phyloP scores from a whole-genome alignment of 2,329 filamentous ascomycete species.

The Ascochyta lentis region DNA sequence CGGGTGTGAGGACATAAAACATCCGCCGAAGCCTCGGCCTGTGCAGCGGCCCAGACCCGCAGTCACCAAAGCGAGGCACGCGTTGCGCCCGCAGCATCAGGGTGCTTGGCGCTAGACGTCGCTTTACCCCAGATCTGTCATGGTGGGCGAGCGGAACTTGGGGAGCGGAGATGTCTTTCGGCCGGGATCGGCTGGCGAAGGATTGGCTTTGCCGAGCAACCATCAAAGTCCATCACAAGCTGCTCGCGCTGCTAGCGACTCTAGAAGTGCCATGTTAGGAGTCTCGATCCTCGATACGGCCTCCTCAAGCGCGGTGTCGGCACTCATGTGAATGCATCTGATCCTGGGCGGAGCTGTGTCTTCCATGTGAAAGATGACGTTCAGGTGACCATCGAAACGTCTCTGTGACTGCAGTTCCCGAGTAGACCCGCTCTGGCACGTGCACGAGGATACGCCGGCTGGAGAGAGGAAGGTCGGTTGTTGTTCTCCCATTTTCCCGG shows the following conservation, averaged over 20 bases:
- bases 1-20: conserved; percentile 42
- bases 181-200: conserved; percentile 38
- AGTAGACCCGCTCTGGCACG: conserved; percentile 28
- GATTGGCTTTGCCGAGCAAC: conserved; percentile 15
- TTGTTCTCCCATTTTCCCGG: conserved; percentile 16
- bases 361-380: conserved; percentile 48
- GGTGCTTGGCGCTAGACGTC: conserved; percentile 29
- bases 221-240: neutral
- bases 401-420: conserved; percentile 29
- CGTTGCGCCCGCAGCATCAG: conserved; percentile 23
- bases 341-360: neutral
- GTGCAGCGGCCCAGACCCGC: conserved; percentile 17
- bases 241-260: neutral
- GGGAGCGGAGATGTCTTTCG: conserved; percentile 31
- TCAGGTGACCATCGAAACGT: conserved; percentile 26
- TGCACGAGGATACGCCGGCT: conserved; percentile 29
- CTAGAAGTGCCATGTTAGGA: neutral
- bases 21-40: conserved; percentile 44
- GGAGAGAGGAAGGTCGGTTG: conserved; percentile 10
- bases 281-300: neutral
- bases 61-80: conserved; percentile 25
- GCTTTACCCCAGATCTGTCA: conserved; percentile 40
- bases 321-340: conserved; percentile 10
- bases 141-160: conserved; percentile 47
- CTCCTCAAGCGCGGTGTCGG: neutral